phyloP scores from a whole-genome alignment of 2,329 filamentous ascomycete species.

The Monosporascus ibericus region DNA sequence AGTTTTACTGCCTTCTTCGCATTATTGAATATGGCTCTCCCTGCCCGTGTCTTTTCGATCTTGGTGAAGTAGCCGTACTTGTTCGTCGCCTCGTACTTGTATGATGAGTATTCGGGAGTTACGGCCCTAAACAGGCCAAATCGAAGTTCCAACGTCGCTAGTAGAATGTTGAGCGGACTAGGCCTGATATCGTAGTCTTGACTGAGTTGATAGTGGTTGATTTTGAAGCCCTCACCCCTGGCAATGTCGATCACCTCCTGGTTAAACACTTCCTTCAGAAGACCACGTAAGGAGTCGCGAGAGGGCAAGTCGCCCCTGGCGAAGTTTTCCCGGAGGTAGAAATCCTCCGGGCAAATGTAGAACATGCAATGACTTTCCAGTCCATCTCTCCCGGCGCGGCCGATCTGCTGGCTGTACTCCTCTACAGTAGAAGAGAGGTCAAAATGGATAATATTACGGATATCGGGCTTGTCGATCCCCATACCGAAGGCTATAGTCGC shows the following conservation, averaged over 20 bases:
- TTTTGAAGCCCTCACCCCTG: conserved; percentile 38
- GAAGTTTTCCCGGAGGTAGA: conserved; percentile 53
- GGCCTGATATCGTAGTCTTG: conserved; percentile 47
- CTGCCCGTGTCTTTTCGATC: conserved; percentile 34
- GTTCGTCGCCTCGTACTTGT: conserved; percentile 38
- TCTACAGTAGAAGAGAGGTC: conserved; percentile 46
- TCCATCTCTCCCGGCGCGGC: conserved; percentile 49
- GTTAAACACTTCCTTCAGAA: conserved; percentile 48
- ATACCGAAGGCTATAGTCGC: conserved; percentile 56
- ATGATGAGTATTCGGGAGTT: conserved; percentile 51
- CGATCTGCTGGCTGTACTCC: conserved; percentile 53
- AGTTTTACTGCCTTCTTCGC: conserved; percentile 36
- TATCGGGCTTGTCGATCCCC: conserved; percentile 52
- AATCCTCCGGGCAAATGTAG: conserved; percentile 51
- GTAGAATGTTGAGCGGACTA: conserved; percentile 45
- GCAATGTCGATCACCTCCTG: conserved; percentile 23
- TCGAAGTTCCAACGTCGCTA: conserved; percentile 54
- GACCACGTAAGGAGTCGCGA: conserved; percentile 35
- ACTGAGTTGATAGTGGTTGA: conserved; percentile 38
- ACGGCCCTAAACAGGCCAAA: conserved; percentile 50
- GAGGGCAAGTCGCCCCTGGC: conserved; percentile 55
- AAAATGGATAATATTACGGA: conserved; percentile 49
- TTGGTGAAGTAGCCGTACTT: conserved; percentile 26
- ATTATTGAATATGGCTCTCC: conserved; percentile 35
- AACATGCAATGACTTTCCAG: conserved; percentile 49